phyloP scores from a whole-genome alignment of 2,329 filamentous ascomycete species.

The Ramichloridium luteum region DNA sequence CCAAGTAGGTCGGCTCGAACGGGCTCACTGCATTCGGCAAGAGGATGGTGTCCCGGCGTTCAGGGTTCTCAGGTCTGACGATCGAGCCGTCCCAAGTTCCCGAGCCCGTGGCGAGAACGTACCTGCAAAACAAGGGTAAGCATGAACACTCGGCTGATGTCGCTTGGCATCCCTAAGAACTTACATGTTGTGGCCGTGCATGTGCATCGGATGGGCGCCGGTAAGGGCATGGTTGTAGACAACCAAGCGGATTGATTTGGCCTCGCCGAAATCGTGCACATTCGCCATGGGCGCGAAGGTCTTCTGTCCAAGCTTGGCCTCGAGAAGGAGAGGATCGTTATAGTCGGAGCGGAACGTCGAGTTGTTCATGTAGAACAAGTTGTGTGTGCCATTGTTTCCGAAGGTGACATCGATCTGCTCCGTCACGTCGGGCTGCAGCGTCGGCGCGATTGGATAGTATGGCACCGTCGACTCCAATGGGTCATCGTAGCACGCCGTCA shows the following conservation, averaged over 20 bases:
- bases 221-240: constrained; percentile 28
- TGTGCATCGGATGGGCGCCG: constrained; percentile 33
- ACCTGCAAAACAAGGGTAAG: too few relatives aligned
- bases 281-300: constrained; percentile 25
- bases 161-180: constrained; percentile 16
- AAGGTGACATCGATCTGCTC: constrained; percentile 37
- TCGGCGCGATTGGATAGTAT: constrained; percentile 37
- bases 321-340: constrained; percentile 29
- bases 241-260: constrained; percentile 28
- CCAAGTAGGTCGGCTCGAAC: constrained; percentile 23
- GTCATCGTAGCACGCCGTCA: constrained; percentile 42
- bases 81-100: constrained; percentile 30
- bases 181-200: constrained; percentile 39
- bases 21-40: constrained; percentile 26
- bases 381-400: constrained; percentile 33
- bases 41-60: constrained; percentile 40
- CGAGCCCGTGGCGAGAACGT: constrained; percentile 29
- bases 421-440: constrained; percentile 19
- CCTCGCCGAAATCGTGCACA: constrained; percentile 30
- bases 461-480: constrained; percentile 42
- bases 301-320: constrained; percentile 24
- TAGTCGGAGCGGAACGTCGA: constrained; percentile 40
- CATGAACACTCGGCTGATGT: too few relatives aligned
- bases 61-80: constrained; percentile 36
- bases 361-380: constrained; percentile 45